Evolutionary conservation across 2,329 filamentous ascomycete species (phyloP), one percentile per base, ranked within the genome.

Genomic region (Massarina eburnea): DNA sequence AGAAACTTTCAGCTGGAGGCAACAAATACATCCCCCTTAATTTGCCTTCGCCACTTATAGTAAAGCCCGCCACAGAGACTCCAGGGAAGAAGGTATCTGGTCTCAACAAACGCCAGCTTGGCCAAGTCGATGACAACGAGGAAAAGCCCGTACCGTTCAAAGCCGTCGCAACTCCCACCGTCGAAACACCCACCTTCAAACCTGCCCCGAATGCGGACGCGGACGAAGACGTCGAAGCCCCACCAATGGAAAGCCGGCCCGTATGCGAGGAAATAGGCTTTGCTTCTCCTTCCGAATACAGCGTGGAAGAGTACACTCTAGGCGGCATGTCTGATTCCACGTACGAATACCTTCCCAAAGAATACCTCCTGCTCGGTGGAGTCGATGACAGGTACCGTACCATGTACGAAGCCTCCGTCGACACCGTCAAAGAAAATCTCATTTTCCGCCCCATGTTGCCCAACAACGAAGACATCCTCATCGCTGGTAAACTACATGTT

Each of bases 381-480:
- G 57, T 67, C 7, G 64, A 74, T 4, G 68, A 73, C 1, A 71
- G 75, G 35, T 80, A 80, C 51, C 63, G 70, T 6, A 75, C 75
- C 6, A 73, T 83, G 43, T 89, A 85, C 58, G 81, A 88, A 54
- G 72, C 64, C 36, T 70, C 70, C 7, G 72, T 74, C 56, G 54
- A 66, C 8, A 68, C 73, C 2, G 73, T 75, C 8, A 75, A 72
- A 40, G 59, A 74, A 39, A 64, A 79, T 51, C 69, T 76, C 9
- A 55, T 80, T 5, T 80, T 76, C 58, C 71, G 76, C 17, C 77
- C 78, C 1, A 79, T 80, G 74, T 68, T 72, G 4, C 73, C 73
- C 1, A 62, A 73, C 12, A 62, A 71, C 1, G 66, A 69, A 8
- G 75, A 79, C 39, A 69, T 80, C 22, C 68, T 80, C 8, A 63